Percentiles rank a stretch among this genome's conserved stretches.
These are phyloP conservation scores for Cladophialophora bantiana DNA, from an alignment of 2,329 filamentous ascomycete species.

Conservation along the genomic window DNA sequence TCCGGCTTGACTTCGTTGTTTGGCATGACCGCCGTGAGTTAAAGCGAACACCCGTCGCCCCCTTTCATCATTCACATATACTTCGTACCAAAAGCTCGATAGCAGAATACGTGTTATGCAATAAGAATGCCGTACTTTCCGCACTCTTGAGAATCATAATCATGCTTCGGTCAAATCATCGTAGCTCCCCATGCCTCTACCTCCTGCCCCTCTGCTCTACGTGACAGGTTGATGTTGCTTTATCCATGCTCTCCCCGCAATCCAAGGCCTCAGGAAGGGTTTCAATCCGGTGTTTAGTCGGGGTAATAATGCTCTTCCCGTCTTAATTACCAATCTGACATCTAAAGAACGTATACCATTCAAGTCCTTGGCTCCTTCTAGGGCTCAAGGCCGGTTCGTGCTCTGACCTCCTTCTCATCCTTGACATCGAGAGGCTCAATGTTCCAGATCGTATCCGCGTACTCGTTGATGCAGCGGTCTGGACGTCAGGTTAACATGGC, in stretches of 20 bases:
- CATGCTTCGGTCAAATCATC: neutral
- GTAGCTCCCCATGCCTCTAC: neutral
- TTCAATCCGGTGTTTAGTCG: neutral
- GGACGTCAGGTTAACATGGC: constrained; percentile 14
- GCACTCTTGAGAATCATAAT: neutral
- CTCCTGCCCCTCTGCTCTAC: neutral
- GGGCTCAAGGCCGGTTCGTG: constrained; percentile 37
- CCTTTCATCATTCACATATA: neutral
- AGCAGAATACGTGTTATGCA: neutral
- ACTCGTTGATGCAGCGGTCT: constrained; percentile 95
- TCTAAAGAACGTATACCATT: neutral
- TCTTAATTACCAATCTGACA: neutral
- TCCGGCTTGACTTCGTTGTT: neutral
- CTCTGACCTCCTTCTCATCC: constrained; percentile 42
- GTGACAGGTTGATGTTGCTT: neutral
- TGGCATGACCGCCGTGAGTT: neutral
- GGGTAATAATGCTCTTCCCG: neutral
- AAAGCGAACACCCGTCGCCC: neutral
- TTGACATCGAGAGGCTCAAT: constrained; percentile 75
- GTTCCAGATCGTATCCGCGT: constrained; percentile 97
- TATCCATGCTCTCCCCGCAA: constrained; percentile 2
- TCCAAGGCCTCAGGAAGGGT: neutral
- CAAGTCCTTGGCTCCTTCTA: constrained; percentile 17
- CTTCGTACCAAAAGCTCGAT: neutral
- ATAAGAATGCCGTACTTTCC: neutral